Percentiles rank a stretch among this genome's conserved stretches.
phyloP scores from a whole-genome alignment of 2,329 filamentous ascomycete species.

The Biscogniauxia sp. region DNA sequence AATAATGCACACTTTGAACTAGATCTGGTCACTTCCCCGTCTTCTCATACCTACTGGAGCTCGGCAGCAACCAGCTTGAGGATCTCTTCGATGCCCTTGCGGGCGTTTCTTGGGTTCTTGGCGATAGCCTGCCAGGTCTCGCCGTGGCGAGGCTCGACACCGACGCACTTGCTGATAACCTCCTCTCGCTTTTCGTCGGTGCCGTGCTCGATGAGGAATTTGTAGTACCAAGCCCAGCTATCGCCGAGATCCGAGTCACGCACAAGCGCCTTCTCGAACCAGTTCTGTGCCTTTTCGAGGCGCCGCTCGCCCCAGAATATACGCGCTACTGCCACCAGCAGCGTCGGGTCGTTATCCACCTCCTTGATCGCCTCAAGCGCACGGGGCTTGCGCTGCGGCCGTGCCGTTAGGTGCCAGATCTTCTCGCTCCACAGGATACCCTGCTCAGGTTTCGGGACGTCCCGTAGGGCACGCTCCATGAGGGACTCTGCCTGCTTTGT shows the following conservation, averaged over 20 bases:
- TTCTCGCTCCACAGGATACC: conserved; percentile 91
- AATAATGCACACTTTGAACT: too few relatives aligned
- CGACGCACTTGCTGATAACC: conserved; percentile 74
- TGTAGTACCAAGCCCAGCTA: conserved; percentile 97
- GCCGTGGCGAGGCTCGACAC: conserved; percentile 86
- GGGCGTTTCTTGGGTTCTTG: conserved; percentile 81
- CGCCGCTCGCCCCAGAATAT: conserved; percentile 95
- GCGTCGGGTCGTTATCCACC: conserved; percentile 83
- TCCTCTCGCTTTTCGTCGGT: conserved; percentile 90
- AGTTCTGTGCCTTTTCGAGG: conserved; percentile 89
- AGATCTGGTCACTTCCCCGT: too few relatives aligned
- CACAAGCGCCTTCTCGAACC: conserved; percentile 95
- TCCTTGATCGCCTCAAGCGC: conserved; percentile 95
- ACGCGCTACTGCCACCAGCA: conserved; percentile 88
- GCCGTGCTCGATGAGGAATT: conserved; percentile 88
- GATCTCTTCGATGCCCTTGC: conserved; percentile 74
- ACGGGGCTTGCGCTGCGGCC: conserved; percentile 88
- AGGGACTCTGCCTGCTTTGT: conserved; percentile 79
- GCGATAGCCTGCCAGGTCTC: conserved; percentile 85
- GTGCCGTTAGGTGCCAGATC: conserved; percentile 89
- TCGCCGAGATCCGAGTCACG: conserved; percentile 86
- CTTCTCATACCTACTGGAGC: conserved; percentile 13
- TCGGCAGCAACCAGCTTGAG: conserved; percentile 69
- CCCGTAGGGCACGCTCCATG: conserved; percentile 91
- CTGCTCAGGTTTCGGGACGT: conserved; percentile 70